Evolutionary conservation across 2,329 filamentous ascomycete genomes (phyloP).

Genomic region (Ophidiomyces ophidiicola): DNA sequence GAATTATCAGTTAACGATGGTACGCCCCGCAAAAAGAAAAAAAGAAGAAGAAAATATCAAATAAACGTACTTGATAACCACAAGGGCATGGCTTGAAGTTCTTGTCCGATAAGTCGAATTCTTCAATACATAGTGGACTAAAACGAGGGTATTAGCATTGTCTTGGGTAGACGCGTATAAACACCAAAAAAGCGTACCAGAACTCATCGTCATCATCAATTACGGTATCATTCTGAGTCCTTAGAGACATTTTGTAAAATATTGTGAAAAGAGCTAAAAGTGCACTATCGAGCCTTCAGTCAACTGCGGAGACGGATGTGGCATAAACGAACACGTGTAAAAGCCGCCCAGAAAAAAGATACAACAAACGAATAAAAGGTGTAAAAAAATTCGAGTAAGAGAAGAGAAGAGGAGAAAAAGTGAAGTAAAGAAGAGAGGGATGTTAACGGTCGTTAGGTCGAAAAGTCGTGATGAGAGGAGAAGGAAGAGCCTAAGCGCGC

Average conservation of each 20-base stretch:
- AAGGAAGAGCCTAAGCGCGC: slow-evolving; percentile 15
- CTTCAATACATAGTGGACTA: slow-evolving; percentile 95
- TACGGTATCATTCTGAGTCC: slow-evolving; percentile 37
- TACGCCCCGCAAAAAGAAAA: background rate
- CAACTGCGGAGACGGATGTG: slow-evolving; percentile 6
- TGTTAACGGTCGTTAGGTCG: slow-evolving; percentile 3
- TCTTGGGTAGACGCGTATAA: background rate
- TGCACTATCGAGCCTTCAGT: slow-evolving; percentile 1
- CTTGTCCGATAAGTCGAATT: slow-evolving; percentile 94
- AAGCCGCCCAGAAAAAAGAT: slow-evolving; percentile 1
- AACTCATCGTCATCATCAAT: slow-evolving; percentile 41
- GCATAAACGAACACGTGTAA: slow-evolving; percentile 4
- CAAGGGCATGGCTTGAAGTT: slow-evolving; percentile 96
- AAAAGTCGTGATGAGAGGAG: slow-evolving; percentile 10
- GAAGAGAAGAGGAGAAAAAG: slow-evolving; percentile 19
- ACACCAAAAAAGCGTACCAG: slow-evolving; percentile 30
- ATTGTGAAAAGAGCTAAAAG: background rate
- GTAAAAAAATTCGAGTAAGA: slow-evolving; percentile 14
- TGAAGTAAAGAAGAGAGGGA: slow-evolving; percentile 12
- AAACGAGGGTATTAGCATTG: no score
- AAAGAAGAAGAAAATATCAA: background rate
- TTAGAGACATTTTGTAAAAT: slow-evolving; percentile 31
- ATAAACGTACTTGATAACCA: slow-evolving; percentile 71
- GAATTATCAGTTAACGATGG: slow-evolving; percentile 6
- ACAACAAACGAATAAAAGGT: slow-evolving; percentile 5